A percentile compares a stretch with the other conserved stretches of the same genome.
phyloP scores from a whole-genome alignment of 305 asterid species.

The Fraxinus platypoda region DNA sequence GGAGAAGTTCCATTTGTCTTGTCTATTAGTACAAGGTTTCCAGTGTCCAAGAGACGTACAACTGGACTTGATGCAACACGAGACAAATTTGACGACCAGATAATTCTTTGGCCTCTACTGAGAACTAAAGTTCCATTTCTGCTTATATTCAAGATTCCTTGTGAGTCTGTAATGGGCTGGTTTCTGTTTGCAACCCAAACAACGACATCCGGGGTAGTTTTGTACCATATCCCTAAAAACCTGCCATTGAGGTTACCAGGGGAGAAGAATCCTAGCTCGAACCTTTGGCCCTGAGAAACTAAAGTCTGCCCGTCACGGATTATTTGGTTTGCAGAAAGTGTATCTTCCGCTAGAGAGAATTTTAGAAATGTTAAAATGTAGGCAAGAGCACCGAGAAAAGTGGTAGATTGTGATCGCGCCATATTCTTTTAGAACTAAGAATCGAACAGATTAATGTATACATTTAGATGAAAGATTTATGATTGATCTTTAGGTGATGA shows the following conservation, averaged over 20 bases:
- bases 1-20: background rate
- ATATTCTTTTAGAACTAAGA: background rate
- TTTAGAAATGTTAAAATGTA: constrained; percentile 1
- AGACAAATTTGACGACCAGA: constrained; percentile 31
- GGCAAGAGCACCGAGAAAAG: background rate
- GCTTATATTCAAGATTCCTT: constrained; percentile 14
- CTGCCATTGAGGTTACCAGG: constrained; percentile 23
- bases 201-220: constrained; percentile 18
- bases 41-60: constrained; percentile 25
- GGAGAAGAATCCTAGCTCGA: constrained; percentile 34
- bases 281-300: constrained; percentile 22
- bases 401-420: background rate
- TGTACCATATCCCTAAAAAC: constrained; percentile 32
- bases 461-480: background rate
- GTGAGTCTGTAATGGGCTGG: constrained; percentile 20
- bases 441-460: background rate
- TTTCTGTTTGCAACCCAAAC: constrained; percentile 37
- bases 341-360: background rate
- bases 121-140: constrained; percentile 25
- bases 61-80: constrained; percentile 8
- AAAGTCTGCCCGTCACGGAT: constrained; percentile 19
- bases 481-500: constrained; percentile 14
- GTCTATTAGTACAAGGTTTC: constrained; percentile 31
- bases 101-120: constrained; percentile 1
- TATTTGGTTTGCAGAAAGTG: constrained; percentile 20